A percentile compares a stretch with the other conserved stretches of the same genome.
Conservation (phyloP, 345 rosid species). For the Citrus australasica region DNA sequence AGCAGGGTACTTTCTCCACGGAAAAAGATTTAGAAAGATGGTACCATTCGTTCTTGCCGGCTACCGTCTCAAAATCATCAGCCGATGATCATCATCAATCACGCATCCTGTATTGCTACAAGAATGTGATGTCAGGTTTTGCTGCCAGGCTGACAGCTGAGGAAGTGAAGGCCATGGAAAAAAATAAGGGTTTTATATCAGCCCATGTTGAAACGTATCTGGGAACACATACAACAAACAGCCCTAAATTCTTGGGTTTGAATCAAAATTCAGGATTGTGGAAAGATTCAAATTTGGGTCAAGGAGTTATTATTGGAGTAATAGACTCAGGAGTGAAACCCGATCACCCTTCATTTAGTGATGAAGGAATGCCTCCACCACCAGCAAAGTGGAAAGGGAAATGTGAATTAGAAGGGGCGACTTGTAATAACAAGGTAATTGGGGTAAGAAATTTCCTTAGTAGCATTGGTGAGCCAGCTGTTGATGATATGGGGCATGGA, state of each 20-base stretch:
- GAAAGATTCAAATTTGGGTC: constrained; percentile 37
- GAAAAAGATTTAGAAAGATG: constrained; percentile 17
- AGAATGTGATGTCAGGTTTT: constrained; percentile 38
- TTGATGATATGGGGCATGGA: too few relatives aligned
- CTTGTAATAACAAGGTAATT: constrained; percentile 58
- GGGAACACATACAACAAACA: constrained; percentile 44
- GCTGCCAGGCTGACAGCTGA: constrained; percentile 46
- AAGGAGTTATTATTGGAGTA: constrained; percentile 48
- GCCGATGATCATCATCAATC: background rate
- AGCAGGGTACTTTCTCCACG: background rate
- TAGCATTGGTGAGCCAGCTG: background rate
- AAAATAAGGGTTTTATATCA: constrained; percentile 34
- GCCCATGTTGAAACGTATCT: constrained; percentile 29
- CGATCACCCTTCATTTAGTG: constrained; percentile 18
- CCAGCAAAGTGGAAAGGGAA: too few relatives aligned
- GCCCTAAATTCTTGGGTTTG: constrained; percentile 49
- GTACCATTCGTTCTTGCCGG: constrained; percentile 38
- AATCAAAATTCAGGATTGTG: constrained; percentile 32
- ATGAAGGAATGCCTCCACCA: too few relatives aligned
- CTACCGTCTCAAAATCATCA: background rate
- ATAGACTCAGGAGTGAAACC: constrained; percentile 57
- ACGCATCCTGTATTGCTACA: constrained; percentile 37
- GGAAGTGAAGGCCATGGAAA: constrained; percentile 39
- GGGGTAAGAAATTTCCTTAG: constrained; percentile 45
- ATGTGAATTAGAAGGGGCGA: background rate